These are phyloP conservation scores for Pythium aristosporum DNA, from an alignment of 352 stramenopile species.

Conservation along the genomic window DNA sequence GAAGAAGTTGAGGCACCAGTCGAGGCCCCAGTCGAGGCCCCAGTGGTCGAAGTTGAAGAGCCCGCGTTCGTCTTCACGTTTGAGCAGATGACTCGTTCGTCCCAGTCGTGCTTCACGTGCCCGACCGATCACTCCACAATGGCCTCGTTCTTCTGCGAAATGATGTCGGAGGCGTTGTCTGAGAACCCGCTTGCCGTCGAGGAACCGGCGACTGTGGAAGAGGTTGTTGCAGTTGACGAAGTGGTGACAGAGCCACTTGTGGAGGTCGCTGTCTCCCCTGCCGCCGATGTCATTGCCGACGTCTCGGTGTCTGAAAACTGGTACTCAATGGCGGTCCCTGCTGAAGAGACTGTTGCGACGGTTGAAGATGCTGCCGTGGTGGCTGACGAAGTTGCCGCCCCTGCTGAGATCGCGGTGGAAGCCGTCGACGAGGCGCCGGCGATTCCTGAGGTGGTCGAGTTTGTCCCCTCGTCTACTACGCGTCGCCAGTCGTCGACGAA, in stretches of 20 bases:
- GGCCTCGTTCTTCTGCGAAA: slow-evolving; percentile 13
- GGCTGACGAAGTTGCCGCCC: not conserved
- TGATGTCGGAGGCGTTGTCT: slow-evolving; percentile 1
- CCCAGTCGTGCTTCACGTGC: slow-evolving; percentile 6
- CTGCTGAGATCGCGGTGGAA: slow-evolving; percentile 3
- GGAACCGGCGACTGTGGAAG: not conserved
- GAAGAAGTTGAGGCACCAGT: slow-evolving; percentile 2
- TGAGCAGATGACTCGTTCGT: not conserved
- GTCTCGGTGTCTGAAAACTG: not conserved
- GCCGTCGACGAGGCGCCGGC: not conserved
- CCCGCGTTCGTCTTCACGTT: not conserved
- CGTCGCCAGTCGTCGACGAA: not conserved
- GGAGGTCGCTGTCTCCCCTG: not conserved
- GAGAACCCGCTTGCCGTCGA: not conserved
- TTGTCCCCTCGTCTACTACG: not conserved
- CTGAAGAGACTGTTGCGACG: not conserved
- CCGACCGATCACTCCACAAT: slow-evolving; percentile 10
- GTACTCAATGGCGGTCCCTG: not conserved
- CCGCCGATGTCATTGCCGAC: not conserved
- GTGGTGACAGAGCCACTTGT: not conserved
- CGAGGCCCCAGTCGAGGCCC: not conserved
- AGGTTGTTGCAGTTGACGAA: not conserved
- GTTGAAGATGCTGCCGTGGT: slow-evolving; percentile 2
- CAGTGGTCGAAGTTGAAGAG: not conserved
- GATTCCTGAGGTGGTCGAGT: not conserved